Evolutionary conservation across 2,329 filamentous ascomycete species (phyloP).

Genomic region (Xylaria sp.): DNA sequence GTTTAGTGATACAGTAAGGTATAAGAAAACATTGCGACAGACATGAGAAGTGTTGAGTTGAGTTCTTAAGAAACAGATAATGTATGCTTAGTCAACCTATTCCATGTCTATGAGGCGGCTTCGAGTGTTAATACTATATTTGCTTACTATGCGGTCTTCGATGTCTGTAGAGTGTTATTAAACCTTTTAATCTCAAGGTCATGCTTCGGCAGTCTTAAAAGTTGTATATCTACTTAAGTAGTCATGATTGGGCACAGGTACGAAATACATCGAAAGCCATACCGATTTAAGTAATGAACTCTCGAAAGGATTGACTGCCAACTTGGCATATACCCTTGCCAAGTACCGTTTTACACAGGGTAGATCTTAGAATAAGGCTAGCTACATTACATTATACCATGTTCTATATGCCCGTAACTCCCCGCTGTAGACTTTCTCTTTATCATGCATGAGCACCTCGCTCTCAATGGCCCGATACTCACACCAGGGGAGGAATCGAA

Average conservation of each 20-base stretch:
- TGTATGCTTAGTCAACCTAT: background rate
- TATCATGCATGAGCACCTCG: background rate
- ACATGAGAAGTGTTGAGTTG: background rate
- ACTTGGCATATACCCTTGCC: background rate
- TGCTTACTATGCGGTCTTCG: background rate
- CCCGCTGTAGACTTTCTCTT: background rate
- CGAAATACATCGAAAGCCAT: background rate
- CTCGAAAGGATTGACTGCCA: background rate
- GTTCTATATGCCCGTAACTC: background rate
- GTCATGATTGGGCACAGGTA: slow-evolving; percentile 5
- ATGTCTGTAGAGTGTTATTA: background rate
- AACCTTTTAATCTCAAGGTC: background rate
- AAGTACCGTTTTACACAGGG: slow-evolving; percentile 5
- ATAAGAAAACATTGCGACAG: background rate
- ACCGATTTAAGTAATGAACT: background rate
- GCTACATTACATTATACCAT: background rate
- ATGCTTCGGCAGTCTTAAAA: slow-evolving; percentile 1
- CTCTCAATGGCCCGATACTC: background rate
- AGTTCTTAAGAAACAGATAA: background rate
- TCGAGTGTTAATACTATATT: background rate
- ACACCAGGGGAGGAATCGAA: slow-evolving; percentile 3
- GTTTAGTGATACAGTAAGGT: background rate
- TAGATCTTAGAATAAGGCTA: background rate
- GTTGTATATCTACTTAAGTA: background rate
- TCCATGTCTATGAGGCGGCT: background rate